Base-by-base conservation (phyloP, 1,139 yeast genomes). In the Suhomyces bolitotheri region DNA sequence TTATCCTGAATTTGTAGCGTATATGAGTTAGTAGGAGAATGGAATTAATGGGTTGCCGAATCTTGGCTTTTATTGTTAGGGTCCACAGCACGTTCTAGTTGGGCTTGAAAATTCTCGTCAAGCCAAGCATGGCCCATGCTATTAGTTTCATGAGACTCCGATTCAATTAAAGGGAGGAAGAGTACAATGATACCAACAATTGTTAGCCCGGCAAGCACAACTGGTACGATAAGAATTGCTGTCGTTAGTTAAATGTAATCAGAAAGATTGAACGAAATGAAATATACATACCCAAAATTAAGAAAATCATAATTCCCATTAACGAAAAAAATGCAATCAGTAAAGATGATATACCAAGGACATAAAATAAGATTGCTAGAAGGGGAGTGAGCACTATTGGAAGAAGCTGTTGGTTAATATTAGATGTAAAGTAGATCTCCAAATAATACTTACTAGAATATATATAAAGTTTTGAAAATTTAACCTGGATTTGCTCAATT, bases 181-280 rank as follows among this genome's bases (percentile, higher is more conserved):
- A n/a, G n/a, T n/a, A n/a, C n/a, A n/a, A n/a, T n/a, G n/a, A n/a
- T n/a, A n/a, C n/a, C n/a, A n/a, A n/a, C n/a, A n/a, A n/a, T n/a
- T n/a, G n/a, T n/a, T n/a, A n/a, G n/a, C n/a, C n/a, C n/a, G n/a
- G n/a, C n/a, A n/a, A n/a, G n/a, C n/a, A n/a, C n/a, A n/a, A n/a
- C n/a, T n/a, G 16, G 25, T 7, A 11, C 7, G 2, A 11, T 13
- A 25, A 15, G 26, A 2, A 26, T 16, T 13, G 30, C 34, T 31
- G 24, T 11, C 10, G 30, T 31, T 26, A 31, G 34, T 31, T n/a
- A n/a, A n/a, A n/a, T n/a, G 26, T 5, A 8, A 7, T 13, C 10
- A 8, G 5, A 23, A 12, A 22, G 10, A 7, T 22, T 22, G 5
- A 15, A 10, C 11, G 11, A 11, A 11, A 12, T 12, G 23, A 3